A percentile compares a stretch with the other conserved stretches of the same genome.
Conservation (phyloP, 441 rosid species). For the Pelargonium myrrhifolium region DNA sequence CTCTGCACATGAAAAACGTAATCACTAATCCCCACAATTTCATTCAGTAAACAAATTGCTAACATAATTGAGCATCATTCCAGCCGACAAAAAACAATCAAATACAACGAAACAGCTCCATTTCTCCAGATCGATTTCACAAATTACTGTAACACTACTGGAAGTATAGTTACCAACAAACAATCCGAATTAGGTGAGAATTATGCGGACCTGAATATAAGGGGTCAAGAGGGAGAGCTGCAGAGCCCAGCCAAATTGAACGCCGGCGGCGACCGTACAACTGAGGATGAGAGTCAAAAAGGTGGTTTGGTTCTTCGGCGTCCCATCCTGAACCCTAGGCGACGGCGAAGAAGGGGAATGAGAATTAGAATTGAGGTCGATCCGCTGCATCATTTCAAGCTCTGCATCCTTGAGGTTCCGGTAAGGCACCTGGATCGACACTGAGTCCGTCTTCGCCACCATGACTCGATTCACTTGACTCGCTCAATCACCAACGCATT, state of each 20-base stretch:
- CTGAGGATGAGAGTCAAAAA: constrained; percentile 55
- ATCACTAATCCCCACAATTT: background rate
- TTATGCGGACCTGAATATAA: constrained; percentile 54
- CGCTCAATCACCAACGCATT: background rate
- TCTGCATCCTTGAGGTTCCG: constrained; percentile 63
- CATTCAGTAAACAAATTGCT: background rate
- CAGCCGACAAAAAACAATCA: too few species aligned
- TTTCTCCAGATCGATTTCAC: background rate
- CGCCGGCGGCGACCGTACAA: constrained; percentile 87
- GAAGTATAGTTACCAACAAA: background rate
- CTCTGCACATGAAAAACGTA: background rate
- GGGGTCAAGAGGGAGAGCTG: constrained; percentile 89
- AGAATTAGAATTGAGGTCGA: constrained; percentile 29
- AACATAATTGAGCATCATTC: background rate
- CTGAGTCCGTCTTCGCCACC: constrained; percentile 44
- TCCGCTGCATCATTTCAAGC: constrained; percentile 53
- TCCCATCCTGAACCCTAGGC: background rate
- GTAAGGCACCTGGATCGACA: constrained; percentile 58
- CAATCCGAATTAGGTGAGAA: background rate
- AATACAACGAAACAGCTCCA: background rate
- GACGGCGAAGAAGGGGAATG: constrained; percentile 11
- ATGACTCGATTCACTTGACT: constrained; percentile 26
- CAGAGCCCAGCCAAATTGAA: constrained; percentile 93
- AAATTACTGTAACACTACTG: too few species aligned
- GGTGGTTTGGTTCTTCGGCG: background rate